phyloP scores from a whole-genome alignment of 768 basidiomycete genomes.

The Podaxis sp. region DNA sequence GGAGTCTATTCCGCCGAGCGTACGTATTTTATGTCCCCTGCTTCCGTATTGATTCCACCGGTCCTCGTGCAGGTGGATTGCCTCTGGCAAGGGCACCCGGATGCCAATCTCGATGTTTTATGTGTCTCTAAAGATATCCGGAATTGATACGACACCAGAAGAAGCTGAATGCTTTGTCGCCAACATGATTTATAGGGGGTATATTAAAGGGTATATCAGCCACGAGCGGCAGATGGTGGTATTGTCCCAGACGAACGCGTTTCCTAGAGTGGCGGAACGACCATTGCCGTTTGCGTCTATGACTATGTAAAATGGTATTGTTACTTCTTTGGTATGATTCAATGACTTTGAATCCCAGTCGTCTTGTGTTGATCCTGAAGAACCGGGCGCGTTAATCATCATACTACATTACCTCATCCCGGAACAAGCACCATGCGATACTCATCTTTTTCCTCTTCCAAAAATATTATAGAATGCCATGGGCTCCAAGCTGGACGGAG shows the following conservation, averaged over 20 bases:
- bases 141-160: slow-evolving; percentile 63
- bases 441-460: background rate
- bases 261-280: slow-evolving; percentile 69
- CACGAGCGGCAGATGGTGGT: slow-evolving; percentile 96
- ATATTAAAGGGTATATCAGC: slow-evolving; percentile 93
- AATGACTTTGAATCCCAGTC: background rate
- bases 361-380: background rate
- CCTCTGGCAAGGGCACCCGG: slow-evolving; percentile 64
- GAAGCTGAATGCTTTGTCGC: slow-evolving; percentile 94
- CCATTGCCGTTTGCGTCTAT: slow-evolving; percentile 46
- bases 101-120: slow-evolving; percentile 83
- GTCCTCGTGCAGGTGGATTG: slow-evolving; percentile 63
- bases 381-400: background rate
- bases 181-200: slow-evolving; percentile 92
- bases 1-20: slow-evolving; percentile 78
- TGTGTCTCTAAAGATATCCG: slow-evolving; percentile 66
- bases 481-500: background rate
- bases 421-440: background rate
- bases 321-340: background rate
- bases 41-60: background rate
- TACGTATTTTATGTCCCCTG: slow-evolving; percentile 30
- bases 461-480: background rate
- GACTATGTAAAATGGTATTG: slow-evolving; percentile 21
- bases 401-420: background rate
- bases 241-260: slow-evolving; percentile 72